Evolutionary conservation across 441 rosid genomes (phyloP).

Genomic region (Adansonia rubrostipa): DNA sequence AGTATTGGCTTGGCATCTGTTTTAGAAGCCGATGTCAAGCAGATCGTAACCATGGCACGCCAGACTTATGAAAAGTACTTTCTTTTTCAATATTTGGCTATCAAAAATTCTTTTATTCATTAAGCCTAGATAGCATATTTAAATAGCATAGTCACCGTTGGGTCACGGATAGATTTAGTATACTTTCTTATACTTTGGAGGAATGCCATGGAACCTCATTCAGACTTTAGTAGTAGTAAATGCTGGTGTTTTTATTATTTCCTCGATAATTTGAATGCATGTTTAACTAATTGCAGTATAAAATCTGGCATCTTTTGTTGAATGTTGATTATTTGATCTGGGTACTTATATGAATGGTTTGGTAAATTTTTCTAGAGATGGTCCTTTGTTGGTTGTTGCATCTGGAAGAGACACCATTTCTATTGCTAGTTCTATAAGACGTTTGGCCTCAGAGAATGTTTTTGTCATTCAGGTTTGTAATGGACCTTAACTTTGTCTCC

Average conservation of each 20-base stretch:
- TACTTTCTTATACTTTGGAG: background rate
- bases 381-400: conserved; percentile 91
- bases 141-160: background rate
- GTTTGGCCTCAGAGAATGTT: conserved; percentile 76
- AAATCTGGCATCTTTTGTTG: background rate
- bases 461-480: conserved; percentile 81
- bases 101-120: background rate
- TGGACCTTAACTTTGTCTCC: conserved; percentile 13
- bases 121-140: background rate
- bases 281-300: conserved; percentile 1
- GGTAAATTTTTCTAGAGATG: conserved; percentile 59
- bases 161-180: background rate
- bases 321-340: conserved; percentile 7
- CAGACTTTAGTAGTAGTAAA: background rate
- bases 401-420: conserved; percentile 87
- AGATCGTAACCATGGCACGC: conserved; percentile 72
- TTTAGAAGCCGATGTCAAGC: conserved; percentile 81
- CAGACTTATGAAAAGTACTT: conserved; percentile 50
- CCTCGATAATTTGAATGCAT: background rate
- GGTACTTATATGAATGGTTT: conserved; percentile 4
- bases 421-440: conserved; percentile 79
- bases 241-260: background rate
- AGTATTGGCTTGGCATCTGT: conserved; percentile 63
- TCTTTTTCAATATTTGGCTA: conserved; percentile 12
- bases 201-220: background rate